A percentile compares a stretch with the other conserved stretches of the same genome.
Conservation (phyloP, 139 green algal species). For the Picochlorum sp. region DNA sequence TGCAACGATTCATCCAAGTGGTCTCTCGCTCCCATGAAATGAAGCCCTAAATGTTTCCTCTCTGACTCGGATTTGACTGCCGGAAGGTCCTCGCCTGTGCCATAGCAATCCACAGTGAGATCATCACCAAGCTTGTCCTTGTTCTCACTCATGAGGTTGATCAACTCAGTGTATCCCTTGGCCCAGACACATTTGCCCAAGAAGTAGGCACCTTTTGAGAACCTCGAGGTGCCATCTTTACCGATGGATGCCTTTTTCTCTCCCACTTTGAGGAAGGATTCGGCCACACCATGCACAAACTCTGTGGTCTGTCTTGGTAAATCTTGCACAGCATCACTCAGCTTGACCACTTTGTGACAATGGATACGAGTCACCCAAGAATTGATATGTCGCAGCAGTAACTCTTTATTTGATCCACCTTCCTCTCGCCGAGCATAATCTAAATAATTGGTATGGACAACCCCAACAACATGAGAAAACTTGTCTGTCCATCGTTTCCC, state of each 20-base stretch:
- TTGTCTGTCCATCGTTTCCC: constrained; percentile 93
- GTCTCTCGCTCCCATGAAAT: constrained; percentile 82
- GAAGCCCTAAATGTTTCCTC: constrained; percentile 46
- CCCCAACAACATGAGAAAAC: constrained; percentile 91
- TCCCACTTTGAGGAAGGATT: constrained; percentile 79
- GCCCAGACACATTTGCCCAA: constrained; percentile 93
- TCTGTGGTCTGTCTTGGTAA: constrained; percentile 77
- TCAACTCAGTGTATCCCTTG: constrained; percentile 98
- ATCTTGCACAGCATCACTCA: constrained; percentile 91
- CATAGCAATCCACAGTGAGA: constrained; percentile 85
- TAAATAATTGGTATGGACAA: constrained; percentile 99
- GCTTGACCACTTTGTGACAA: constrained; percentile 97
- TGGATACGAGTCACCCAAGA: constrained; percentile 69
- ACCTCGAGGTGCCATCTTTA: constrained; percentile 8
- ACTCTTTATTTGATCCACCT: constrained; percentile 35
- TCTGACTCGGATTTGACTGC: constrained; percentile 35
- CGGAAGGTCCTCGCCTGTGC: constrained; percentile 78
- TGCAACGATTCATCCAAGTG: constrained; percentile 73
- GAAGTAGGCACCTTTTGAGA: constrained; percentile 83
- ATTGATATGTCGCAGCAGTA: constrained; percentile 69
- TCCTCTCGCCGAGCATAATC: constrained; percentile 80
- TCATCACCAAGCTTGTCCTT: constrained; percentile 16
- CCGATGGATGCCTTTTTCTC: constrained; percentile 31
- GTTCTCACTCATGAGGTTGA: constrained; percentile 57
- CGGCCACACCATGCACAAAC: constrained; percentile 93